A percentile compares a stretch with the other conserved stretches of the same genome.
Evolutionary conservation across 2,329 filamentous ascomycete species (phyloP).

Genomic region (Venturia pyrina): DNA sequence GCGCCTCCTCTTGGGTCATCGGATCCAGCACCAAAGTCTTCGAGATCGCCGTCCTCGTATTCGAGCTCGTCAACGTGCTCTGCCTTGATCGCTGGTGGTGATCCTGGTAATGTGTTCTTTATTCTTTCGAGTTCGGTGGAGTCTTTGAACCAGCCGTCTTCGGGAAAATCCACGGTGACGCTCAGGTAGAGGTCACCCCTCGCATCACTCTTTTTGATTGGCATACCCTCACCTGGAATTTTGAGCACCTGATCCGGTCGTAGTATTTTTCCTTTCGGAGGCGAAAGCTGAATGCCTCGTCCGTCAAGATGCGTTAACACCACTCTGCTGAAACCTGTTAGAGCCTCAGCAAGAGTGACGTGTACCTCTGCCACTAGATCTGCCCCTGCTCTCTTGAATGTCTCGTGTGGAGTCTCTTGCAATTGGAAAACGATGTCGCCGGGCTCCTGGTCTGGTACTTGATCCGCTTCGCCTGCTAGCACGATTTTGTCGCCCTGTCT

Average conservation of each 20-base stretch:
- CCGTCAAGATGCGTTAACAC: slow-evolving; percentile 91
- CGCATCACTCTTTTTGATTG: slow-evolving; percentile 70
- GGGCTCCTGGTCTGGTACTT: slow-evolving; percentile 76
- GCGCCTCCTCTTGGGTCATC: slow-evolving; percentile 57
- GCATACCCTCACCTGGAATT: slow-evolving; percentile 87
- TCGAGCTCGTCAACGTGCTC: slow-evolving; percentile 80
- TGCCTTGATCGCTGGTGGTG: slow-evolving; percentile 48
- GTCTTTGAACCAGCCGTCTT: slow-evolving; percentile 67
- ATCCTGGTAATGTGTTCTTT: slow-evolving; percentile 60
- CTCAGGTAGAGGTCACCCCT: slow-evolving; percentile 82
- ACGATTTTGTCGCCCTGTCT: slow-evolving; percentile 78
- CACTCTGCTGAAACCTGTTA: slow-evolving; percentile 82
- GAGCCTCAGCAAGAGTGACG: slow-evolving; percentile 71
- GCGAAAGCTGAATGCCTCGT: slow-evolving; percentile 71
- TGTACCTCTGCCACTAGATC: slow-evolving; percentile 77
- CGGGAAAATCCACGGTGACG: slow-evolving; percentile 80
- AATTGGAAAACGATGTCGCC: slow-evolving; percentile 90
- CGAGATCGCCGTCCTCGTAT: slow-evolving; percentile 74
- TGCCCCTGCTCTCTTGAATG: slow-evolving; percentile 72
- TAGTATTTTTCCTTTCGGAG: slow-evolving; percentile 62
- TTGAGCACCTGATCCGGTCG: slow-evolving; percentile 78
- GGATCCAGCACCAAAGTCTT: slow-evolving; percentile 68
- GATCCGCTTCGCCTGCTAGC: slow-evolving; percentile 87
- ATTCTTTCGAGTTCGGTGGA: slow-evolving; percentile 62
- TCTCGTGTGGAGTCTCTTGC: slow-evolving; percentile 68